Percentiles rank a stretch among this genome's conserved stretches.
phyloP scores from a whole-genome alignment of 495 filamentous ascomycete species.

The Parathielavia hyrcaniae region DNA sequence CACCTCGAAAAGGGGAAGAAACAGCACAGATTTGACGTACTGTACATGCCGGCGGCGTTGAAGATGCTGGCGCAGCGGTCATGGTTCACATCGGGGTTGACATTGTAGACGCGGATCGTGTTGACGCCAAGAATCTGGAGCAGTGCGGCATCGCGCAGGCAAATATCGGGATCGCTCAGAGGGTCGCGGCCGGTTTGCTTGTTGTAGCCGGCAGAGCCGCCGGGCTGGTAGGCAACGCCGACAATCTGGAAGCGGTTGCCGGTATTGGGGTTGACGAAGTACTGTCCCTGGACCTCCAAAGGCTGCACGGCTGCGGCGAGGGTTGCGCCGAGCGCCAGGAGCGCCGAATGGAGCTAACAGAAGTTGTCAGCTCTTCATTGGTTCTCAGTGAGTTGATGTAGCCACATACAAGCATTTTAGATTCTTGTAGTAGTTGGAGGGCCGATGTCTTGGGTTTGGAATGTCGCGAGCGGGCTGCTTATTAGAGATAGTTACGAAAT shows the following conservation, averaged over 20 bases:
- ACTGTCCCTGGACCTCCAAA: conserved; percentile 64
- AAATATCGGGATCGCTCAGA: conserved; percentile 65
- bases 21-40: too few species aligned
- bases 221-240: conserved; percentile 92
- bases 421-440: too few species aligned
- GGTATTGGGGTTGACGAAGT: conserved; percentile 77
- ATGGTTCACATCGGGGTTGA: conserved; percentile 77
- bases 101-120: conserved; percentile 89
- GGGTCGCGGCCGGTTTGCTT: conserved; percentile 57
- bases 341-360: conserved; percentile 35
- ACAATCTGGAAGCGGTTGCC: conserved; percentile 81
- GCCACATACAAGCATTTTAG: conserved; percentile 14
- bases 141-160: conserved; percentile 84
- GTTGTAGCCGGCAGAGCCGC: conserved; percentile 75
- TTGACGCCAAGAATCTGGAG: conserved; percentile 83
- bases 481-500: background rate
- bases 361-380: background rate
- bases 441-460: too few species aligned
- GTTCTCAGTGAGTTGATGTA: too few species aligned
- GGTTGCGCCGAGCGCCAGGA: conserved; percentile 44
- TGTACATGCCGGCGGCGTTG: conserved; percentile 61
- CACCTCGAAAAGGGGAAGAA: too few species aligned
- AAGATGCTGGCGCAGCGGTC: conserved; percentile 87
- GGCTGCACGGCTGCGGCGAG: conserved; percentile 62
- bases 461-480: too few species aligned